Evolutionary conservation across 2,329 filamentous ascomycete species (phyloP), one percentile per base, ranked within the genome.

Genomic region (Sporothrix brunneoviolacea): DNA sequence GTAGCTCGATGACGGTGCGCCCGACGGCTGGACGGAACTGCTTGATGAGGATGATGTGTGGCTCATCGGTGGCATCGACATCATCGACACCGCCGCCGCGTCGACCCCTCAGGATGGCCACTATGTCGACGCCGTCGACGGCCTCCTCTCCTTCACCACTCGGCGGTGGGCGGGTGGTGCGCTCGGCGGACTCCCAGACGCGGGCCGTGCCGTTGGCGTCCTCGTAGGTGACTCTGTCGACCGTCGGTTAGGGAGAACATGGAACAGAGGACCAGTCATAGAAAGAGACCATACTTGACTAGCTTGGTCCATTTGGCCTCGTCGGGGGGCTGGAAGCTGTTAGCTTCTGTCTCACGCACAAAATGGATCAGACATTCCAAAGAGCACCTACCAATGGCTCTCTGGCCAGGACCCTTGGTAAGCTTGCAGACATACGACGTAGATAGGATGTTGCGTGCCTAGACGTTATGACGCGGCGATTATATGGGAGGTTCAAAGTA

Each of bases 51-150:
- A 86, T 65, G 39, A 84, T 73, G 59, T 81, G 71, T 3, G 76
- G 74, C 0, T 70, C 60, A 15, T 36, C 7, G 19, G 22, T 15
- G 44, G 7, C n/a, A 27, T 18, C 19, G 15, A 16, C 15, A 12
- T 12, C 15, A 21, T 44, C 16, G 4, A 9, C 48, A 38, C 48
- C 67, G 76, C 76, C 1, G 67, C 66, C 8, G 73, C 63, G 56
- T 74, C 12, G 4, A 16, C 18, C 76, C 55, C 80, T 69, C 13
- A 90, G 69, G 55, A 89, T 78, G 37, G 84, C 85, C 15, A 87
- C 73, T 51, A 90, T 86, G 53, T 84, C 84, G 13, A 89, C 84
- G 47, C 82, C 84, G 59, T 90, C 86, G 48, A 88, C 82, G 18
- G 30, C 15, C 1, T 41, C 49, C 30, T 79, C 77, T 51, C 73